Percentiles rank a stretch among this genome's conserved stretches.
phyloP scores from a whole-genome alignment of 805 yeast species.

The Wickerhamiella siamensis region DNA sequence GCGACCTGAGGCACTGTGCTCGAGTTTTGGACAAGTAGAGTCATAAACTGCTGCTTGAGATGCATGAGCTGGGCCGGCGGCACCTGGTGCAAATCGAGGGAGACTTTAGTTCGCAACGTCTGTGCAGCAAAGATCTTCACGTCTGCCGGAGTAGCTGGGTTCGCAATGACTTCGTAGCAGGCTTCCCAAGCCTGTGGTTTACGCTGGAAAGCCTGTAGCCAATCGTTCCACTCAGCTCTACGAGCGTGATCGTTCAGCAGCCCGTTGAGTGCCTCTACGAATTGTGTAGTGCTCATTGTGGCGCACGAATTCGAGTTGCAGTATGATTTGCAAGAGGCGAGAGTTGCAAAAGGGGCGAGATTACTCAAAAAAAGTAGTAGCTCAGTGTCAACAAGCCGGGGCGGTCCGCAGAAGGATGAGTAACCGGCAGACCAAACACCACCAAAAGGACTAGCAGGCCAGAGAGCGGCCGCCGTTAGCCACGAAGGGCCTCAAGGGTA shows the following conservation, averaged over 20 bases:
- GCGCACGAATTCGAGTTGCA: no score
- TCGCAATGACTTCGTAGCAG: slow-evolving; percentile 39
- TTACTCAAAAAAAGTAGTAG: no score
- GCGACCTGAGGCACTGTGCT: slow-evolving; percentile 31
- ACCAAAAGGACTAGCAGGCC: no score
- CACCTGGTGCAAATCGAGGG: slow-evolving; percentile 71
- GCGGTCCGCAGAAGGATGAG: no score
- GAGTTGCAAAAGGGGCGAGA: no score
- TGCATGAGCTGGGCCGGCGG: slow-evolving; percentile 41
- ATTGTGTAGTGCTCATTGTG: slow-evolving; percentile 2
- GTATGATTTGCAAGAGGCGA: no score
- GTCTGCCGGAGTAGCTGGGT: slow-evolving; percentile 31
- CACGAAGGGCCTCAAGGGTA: no score
- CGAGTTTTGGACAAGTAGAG: slow-evolving; percentile 36
- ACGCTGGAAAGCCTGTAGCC: slow-evolving; percentile 70
- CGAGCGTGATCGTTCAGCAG: slow-evolving; percentile 14
- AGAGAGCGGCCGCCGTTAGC: no score
- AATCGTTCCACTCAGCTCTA: slow-evolving; percentile 33
- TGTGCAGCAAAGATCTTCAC: slow-evolving; percentile 78
- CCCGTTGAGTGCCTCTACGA: slow-evolving; percentile 17
- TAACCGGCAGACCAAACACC: no score
- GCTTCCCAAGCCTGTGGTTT: slow-evolving; percentile 55
- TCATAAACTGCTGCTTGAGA: slow-evolving; percentile 56
- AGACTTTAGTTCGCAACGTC: slow-evolving; percentile 70
- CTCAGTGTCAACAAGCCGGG: no score